Base-by-base conservation (phyloP, 495 filamentous ascomycete species). In the Lasiosphaeria hispida region DNA sequence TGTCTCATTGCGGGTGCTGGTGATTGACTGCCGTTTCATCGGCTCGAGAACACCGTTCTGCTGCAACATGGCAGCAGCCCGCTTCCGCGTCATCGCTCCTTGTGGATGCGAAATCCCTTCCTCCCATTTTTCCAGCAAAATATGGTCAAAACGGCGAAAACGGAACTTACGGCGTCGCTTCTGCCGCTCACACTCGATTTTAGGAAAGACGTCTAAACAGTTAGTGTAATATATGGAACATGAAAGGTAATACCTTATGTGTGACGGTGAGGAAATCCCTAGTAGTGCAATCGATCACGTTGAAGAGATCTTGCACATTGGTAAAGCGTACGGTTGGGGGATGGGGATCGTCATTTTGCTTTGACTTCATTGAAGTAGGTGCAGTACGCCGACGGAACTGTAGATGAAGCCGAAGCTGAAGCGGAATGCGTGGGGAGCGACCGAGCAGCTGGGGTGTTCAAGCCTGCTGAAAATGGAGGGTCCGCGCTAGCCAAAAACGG, bases 111-210 rank as follows among this genome's bases (percentile, higher is more conserved):
- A 44, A 18, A 55, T 47, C 14, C 35, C 40, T 38, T 55, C 53
- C 30, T 55, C 53, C 53, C 39, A 55, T 44, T 55, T 55, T 39
- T 55, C 53, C 18, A 55, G 53, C 41, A 55, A 47, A 55, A 55
- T 55, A 38, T 44, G 30, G 18, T 30, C 5, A 5, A 2, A 30
- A 5, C 23, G 23, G 23, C 23, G 23, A 30, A 30, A 30, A 30
- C 23, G 23, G 23, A 30, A 2, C 23, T 30, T 30, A 30, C 23
- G 23, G 23, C 23, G 23, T 30, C 23, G 23, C 23, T 30, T 30
- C 23, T 30, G 2, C 5, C 23, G 23, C 23, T 30, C 23, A 30
- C 23, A 5, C 23, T 30, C 2, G 23, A 30, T 30, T 30, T 30
- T 30, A 30, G 23, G 23, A 30, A 5, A 30, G 23, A 30, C 23